These are phyloP conservation scores for Zalerion maritima DNA, from an alignment of 495 filamentous ascomycete species.

Conservation along the genomic window DNA sequence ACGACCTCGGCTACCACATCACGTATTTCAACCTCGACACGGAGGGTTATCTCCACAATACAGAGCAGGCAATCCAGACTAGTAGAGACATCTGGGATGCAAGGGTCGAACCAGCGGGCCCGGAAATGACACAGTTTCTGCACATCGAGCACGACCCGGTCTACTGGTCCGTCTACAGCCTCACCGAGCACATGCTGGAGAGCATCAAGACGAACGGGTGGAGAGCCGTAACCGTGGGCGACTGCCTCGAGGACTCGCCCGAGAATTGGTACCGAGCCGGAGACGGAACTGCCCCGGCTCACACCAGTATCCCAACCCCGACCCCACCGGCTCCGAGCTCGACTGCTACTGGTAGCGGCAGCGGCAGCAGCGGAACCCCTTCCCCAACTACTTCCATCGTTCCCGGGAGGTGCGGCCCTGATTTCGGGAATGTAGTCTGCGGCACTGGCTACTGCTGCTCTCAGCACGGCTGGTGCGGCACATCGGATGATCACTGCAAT, in stretches of 20 bases:
- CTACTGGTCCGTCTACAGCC: slow-evolving; percentile 49
- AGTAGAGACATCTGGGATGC: slow-evolving; percentile 45
- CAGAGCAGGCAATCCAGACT: slow-evolving; percentile 37
- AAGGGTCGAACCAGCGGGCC: slow-evolving; percentile 12
- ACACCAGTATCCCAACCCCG: too few relatives aligned
- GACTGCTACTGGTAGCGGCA: too few relatives aligned
- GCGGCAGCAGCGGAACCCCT: too few relatives aligned
- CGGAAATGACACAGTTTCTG: slow-evolving; percentile 13
- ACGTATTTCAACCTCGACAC: slow-evolving; percentile 54
- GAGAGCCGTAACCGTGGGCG: slow-evolving; percentile 24
- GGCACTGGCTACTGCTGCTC: too few relatives aligned
- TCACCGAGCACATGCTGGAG: slow-evolving; percentile 51
- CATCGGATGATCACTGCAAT: too few relatives aligned
- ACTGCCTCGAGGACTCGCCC: slow-evolving; percentile 21
- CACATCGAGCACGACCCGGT: slow-evolving; percentile 48
- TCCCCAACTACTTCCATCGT: too few relatives aligned
- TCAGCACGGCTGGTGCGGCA: too few relatives aligned
- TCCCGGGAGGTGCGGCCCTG: too few relatives aligned
- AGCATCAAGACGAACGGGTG: slow-evolving; percentile 36
- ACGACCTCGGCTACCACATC: slow-evolving; percentile 46
- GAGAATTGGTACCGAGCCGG: slow-evolving; percentile 33
- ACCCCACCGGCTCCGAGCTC: too few relatives aligned
- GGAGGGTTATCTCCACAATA: slow-evolving; percentile 45
- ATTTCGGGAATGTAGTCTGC: too few relatives aligned
- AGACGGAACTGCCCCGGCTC: too few relatives aligned